A percentile compares a stretch with the other conserved stretches of the same genome.
Evolutionary conservation across 2,329 filamentous ascomycete species (phyloP).

Genomic region (Calonectria multiphialidica): DNA sequence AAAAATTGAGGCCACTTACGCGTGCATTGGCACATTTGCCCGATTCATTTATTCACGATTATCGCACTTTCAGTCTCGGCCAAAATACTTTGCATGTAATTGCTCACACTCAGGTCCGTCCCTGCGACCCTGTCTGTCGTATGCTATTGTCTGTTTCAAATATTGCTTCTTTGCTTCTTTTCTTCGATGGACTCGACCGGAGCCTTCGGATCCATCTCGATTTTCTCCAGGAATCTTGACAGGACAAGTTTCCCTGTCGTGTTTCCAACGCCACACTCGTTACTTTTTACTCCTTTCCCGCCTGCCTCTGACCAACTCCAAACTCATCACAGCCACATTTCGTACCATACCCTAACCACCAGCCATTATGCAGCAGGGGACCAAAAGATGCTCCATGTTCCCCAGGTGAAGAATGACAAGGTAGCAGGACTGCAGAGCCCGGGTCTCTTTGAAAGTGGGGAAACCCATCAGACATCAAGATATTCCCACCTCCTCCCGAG

Average conservation of each 20-base stretch:
- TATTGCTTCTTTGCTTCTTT: neutral
- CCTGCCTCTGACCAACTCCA: neutral
- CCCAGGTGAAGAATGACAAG: neutral
- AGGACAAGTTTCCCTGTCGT: neutral
- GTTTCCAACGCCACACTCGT: neutral
- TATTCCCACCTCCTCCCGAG: neutral
- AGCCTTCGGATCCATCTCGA: neutral
- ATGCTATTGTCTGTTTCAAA: neutral
- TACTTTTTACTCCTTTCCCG: neutral
- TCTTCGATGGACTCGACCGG: neutral
- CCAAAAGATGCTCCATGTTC: neutral
- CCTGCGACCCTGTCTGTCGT: conserved; percentile 13
- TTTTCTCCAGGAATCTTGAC: neutral
- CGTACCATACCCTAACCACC: neutral
- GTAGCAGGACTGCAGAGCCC: neutral
- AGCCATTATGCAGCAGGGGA: neutral
- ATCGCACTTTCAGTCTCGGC: neutral
- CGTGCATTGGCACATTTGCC: too few relatives aligned
- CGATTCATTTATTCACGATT: neutral
- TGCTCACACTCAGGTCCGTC: conserved; percentile 15
- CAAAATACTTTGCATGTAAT: conserved; percentile 3
- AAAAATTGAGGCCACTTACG: too few relatives aligned
- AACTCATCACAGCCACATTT: neutral
- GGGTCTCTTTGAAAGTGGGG: neutral
- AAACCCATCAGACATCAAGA: neutral